phyloP scores from a whole-genome alignment of 352 stramenopile genomes.

The Globisporangium middletonii region DNA sequence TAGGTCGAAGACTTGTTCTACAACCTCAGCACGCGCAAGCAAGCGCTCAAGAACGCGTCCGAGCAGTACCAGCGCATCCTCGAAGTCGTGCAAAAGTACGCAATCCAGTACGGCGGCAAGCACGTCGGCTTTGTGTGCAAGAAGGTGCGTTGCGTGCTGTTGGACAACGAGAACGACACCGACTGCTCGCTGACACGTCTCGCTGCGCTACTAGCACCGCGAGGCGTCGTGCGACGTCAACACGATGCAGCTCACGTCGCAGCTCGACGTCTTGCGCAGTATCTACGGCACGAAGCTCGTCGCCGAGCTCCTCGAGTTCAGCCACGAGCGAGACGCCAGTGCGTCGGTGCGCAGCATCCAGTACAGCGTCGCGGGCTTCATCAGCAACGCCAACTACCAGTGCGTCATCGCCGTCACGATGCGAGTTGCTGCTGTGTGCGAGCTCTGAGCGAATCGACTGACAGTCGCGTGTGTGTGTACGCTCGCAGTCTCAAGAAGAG shows the following conservation, averaged over 20 bases:
- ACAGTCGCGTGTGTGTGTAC: not conserved
- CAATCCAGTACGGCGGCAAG: slow-evolving; percentile 88
- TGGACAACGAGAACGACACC: not conserved
- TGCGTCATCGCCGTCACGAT: slow-evolving; percentile 14
- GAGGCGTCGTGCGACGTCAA: slow-evolving; percentile 78
- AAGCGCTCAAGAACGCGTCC: slow-evolving; percentile 88
- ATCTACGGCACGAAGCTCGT: slow-evolving; percentile 73
- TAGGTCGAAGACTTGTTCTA: slow-evolving; percentile 98
- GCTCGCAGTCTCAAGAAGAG: slow-evolving; percentile 66
- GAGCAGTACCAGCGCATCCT: slow-evolving; percentile 95
- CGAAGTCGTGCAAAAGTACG: slow-evolving; percentile 95
- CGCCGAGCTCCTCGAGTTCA: slow-evolving; percentile 52
- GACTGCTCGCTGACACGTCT: not conserved
- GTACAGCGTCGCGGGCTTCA: slow-evolving; percentile 48
- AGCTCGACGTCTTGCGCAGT: slow-evolving; percentile 66
- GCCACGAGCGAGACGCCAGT: slow-evolving; percentile 21
- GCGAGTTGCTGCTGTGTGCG: slow-evolving; percentile 2
- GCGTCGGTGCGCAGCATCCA: slow-evolving; percentile 18
- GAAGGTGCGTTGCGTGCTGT: slow-evolving; percentile 38
- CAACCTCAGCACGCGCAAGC: slow-evolving; percentile 93
- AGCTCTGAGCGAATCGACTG: not conserved
- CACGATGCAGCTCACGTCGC: slow-evolving; percentile 49
- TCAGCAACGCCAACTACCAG: slow-evolving; percentile 90
- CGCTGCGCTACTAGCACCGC: slow-evolving; percentile 34
- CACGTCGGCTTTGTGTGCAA: slow-evolving; percentile 95